Conservation (phyloP, 1,139 yeast genomes). For the Blastobotrys apis region DNA sequence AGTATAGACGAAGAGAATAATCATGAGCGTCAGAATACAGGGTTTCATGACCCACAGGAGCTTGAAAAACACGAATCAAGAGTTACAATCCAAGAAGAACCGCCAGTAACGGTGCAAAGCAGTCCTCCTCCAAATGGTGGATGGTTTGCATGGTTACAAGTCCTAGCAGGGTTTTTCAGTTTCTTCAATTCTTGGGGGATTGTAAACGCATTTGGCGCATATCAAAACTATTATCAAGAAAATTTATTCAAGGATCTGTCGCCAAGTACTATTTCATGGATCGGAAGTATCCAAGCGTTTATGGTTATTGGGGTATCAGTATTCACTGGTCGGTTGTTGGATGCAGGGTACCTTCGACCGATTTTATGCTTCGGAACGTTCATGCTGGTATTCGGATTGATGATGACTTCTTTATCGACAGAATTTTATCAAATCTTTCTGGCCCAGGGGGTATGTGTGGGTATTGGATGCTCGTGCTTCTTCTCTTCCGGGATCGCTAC, state of each 20-base stretch:
- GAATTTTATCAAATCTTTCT: conserved; percentile 53
- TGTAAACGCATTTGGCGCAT: conserved; percentile 57
- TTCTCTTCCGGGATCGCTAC: conserved; percentile 27
- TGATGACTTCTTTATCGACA: conserved; percentile 50
- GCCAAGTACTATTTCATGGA: conserved; percentile 55
- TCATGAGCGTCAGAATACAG: no score
- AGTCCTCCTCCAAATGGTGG: conserved; percentile 32
- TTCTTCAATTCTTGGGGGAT: conserved; percentile 54
- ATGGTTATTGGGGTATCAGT: conserved; percentile 53
- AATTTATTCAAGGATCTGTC: conserved; percentile 43
- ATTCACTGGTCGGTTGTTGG: conserved; percentile 60
- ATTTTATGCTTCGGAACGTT: conserved; percentile 45
- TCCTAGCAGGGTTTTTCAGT: conserved; percentile 42
- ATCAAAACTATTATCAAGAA: conserved; percentile 51
- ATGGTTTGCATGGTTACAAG: conserved; percentile 32
- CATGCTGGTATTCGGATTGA: conserved; percentile 43
- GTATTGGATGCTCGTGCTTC: conserved; percentile 47
- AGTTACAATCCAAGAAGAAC: no score
- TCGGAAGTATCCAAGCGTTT: conserved; percentile 55
- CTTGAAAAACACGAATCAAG: no score
- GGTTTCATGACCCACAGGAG: no score
- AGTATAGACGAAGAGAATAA: no score
- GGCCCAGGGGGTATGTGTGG: conserved; percentile 53
- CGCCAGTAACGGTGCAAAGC: conserved; percentile 1
- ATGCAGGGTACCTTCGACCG: conserved; percentile 35